These are phyloP conservation scores for Ceratocystis cacaofunesta DNA, from an alignment of 2,329 filamentous ascomycete species.

Conservation along the genomic window DNA sequence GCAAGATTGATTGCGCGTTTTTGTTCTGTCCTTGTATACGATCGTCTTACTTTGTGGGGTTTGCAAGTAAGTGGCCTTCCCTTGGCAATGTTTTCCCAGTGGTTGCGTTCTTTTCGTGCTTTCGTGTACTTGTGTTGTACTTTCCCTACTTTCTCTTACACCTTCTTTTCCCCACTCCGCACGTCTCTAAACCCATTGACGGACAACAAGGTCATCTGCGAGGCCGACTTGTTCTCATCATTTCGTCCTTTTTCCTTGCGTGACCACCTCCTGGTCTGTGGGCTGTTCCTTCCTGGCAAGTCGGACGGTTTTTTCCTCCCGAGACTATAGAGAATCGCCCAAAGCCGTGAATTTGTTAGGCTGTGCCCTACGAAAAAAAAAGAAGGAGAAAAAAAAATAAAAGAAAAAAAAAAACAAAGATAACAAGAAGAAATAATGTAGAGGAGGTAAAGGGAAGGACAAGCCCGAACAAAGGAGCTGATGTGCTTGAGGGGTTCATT, in stretches of 20 bases:
- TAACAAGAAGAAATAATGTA: not conserved
- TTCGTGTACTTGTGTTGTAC: not conserved
- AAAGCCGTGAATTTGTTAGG: not conserved
- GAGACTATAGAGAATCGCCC: not conserved
- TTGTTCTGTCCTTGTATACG: not conserved
- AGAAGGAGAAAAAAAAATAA: not conserved
- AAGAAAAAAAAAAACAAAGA: not conserved
- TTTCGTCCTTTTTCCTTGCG: not conserved
- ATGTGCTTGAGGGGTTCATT: not conserved
- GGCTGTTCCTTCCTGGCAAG: not conserved
- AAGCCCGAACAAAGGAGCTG: not conserved
- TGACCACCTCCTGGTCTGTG: not conserved
- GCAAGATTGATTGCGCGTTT: not conserved
- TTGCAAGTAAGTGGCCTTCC: not conserved
- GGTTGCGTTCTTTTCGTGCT: not conserved
- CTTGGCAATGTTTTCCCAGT: not conserved
- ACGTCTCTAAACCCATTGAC: not conserved
- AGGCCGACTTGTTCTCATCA: constrained; percentile 1
- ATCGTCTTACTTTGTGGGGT: not conserved
- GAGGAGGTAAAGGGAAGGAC: not conserved
- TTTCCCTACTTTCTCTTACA: not conserved
- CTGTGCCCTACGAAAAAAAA: not conserved
- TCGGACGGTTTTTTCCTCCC: not conserved
- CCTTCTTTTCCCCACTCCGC: not conserved
- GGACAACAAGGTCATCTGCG: not conserved